These are phyloP conservation scores for Bolboschoenoplectus hybrid DNA, from an alignment of 202 grass and related monocot genomes.

Conservation along the genomic window DNA sequence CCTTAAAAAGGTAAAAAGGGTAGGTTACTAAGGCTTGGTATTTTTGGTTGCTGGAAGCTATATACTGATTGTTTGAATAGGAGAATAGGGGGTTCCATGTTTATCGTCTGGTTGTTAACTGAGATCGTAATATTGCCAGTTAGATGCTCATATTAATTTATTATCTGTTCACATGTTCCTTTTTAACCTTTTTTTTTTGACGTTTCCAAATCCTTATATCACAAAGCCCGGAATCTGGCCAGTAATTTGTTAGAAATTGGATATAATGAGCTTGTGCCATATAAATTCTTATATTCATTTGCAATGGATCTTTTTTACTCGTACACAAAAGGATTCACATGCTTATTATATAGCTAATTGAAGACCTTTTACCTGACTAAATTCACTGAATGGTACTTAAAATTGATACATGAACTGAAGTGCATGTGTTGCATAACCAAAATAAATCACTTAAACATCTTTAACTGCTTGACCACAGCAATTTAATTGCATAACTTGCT, in stretches of 20 bases:
- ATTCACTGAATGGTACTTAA: neutral
- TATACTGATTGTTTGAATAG: slow-evolving; percentile 16
- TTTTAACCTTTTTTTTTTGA: neutral
- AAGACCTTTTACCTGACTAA: neutral
- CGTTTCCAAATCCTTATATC: slow-evolving; percentile 16
- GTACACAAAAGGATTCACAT: neutral
- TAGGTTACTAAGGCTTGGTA: neutral
- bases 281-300: slow-evolving; percentile 7
- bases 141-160: slow-evolving; percentile 19
- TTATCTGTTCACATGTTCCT: slow-evolving; percentile 1
- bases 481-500: slow-evolving; percentile 40
- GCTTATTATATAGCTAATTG: neutral
- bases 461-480: slow-evolving; percentile 5
- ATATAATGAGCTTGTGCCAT: neutral
- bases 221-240: neutral
- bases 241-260: neutral
- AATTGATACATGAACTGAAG: slow-evolving; percentile 10
- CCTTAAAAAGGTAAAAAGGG: neutral
- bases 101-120: slow-evolving; percentile 5
- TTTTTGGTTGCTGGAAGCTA: neutral
- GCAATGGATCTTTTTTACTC: neutral
- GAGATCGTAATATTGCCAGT: neutral
- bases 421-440: neutral
- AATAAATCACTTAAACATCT: slow-evolving; percentile 5
- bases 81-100: neutral